Percentiles rank a stretch among this genome's conserved stretches.
Conservation (phyloP, 2,329 filamentous ascomycete genomes). For the Sporothrix brunneoviolacea region DNA sequence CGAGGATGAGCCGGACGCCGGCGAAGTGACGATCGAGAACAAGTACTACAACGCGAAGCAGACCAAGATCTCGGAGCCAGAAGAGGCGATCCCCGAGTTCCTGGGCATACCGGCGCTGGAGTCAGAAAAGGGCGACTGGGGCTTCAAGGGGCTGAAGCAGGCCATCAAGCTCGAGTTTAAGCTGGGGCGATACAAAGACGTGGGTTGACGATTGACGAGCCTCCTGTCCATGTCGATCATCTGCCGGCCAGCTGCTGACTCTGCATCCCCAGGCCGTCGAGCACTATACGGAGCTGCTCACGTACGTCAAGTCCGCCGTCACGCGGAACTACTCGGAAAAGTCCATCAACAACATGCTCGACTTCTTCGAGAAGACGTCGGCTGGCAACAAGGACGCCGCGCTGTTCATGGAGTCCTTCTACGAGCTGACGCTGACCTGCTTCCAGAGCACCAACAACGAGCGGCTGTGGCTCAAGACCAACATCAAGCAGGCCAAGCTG, state of each 20-base stretch:
- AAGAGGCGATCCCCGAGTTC: slow-evolving; percentile 88
- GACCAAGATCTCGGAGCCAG: slow-evolving; percentile 77
- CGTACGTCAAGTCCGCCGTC: slow-evolving; percentile 93
- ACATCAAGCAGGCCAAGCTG: slow-evolving; percentile 89
- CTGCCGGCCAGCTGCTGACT: background rate
- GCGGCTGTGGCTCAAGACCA: slow-evolving; percentile 94
- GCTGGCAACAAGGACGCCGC: slow-evolving; percentile 65
- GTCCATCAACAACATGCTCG: slow-evolving; percentile 98
- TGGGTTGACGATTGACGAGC: slow-evolving; percentile 28
- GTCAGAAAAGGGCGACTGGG: slow-evolving; percentile 93
- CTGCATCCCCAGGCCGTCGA: slow-evolving; percentile 56
- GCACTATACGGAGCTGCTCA: slow-evolving; percentile 91
- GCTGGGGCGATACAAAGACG: slow-evolving; percentile 79
- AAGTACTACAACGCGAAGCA: slow-evolving; percentile 99
- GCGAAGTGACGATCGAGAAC: slow-evolving; percentile 94
- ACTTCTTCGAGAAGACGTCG: slow-evolving; percentile 90
- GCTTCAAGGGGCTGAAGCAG: slow-evolving; percentile 96
- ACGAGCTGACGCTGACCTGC: slow-evolving; percentile 83
- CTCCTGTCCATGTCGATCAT: too few relatives aligned
- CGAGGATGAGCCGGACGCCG: slow-evolving; percentile 79
- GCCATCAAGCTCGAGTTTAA: slow-evolving; percentile 96
- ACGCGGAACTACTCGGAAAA: slow-evolving; percentile 98
- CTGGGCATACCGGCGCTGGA: slow-evolving; percentile 80
- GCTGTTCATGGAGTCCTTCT: slow-evolving; percentile 88
- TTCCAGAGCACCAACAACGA: slow-evolving; percentile 98